Conservation (phyloP, 768 basidiomycete species). For the Macrolepiota albuminosa region DNA sequence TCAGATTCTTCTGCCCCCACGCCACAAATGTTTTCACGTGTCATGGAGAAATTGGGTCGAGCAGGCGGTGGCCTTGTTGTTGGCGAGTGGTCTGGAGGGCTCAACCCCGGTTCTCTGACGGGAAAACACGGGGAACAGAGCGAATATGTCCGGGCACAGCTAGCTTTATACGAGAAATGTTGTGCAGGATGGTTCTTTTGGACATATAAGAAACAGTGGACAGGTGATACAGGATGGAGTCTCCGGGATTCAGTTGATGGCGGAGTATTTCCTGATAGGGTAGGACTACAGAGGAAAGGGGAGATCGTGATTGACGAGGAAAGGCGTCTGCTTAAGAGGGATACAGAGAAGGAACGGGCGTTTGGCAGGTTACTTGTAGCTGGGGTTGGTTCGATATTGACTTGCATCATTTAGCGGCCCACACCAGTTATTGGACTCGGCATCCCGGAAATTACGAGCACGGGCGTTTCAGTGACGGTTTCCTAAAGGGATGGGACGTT, state of each 20-base stretch:
- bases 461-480: conserved; percentile 64
- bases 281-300: conserved; percentile 37
- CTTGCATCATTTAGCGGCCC: conserved; percentile 24
- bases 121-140: conserved; percentile 32
- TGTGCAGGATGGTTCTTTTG: conserved; percentile 83
- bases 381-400: not conserved
- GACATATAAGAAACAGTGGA: conserved; percentile 71
- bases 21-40: conserved; percentile 32
- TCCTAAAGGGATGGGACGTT: conserved; percentile 68
- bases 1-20: conserved; percentile 32
- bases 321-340: conserved; percentile 18
- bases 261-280: conserved; percentile 54
- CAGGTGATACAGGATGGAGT: conserved; percentile 72
- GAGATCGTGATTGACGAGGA: conserved; percentile 15
- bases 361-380: conserved; percentile 18
- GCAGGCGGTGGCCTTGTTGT: conserved; percentile 48
- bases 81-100: conserved; percentile 76
- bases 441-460: conserved; percentile 60
- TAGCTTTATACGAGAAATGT: conserved; percentile 55
- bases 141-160: conserved; percentile 56
- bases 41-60: conserved; percentile 27
- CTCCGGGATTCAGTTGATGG: conserved; percentile 58
- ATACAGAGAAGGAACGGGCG: conserved; percentile 25
- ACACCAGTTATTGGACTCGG: conserved; percentile 38
- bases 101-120: conserved; percentile 58